Percentiles rank a stretch among this genome's conserved stretches.
Conservation (phyloP, 441 rosid genomes). For the Erodium trifolium region DNA sequence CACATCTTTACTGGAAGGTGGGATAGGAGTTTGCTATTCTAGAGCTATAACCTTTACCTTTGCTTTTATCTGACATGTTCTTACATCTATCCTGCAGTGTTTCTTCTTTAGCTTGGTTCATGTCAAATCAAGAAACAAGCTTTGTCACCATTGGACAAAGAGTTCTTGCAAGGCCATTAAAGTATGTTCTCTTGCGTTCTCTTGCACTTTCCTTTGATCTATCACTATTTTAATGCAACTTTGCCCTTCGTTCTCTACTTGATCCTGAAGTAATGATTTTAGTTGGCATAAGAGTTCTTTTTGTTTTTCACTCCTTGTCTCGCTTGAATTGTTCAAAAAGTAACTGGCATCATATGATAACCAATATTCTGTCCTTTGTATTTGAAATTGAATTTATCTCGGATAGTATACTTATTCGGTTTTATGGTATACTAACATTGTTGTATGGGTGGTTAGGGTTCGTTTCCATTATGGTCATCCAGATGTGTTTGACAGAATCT, state of each 20-base stretch:
- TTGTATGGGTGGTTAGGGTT: slow-evolving; percentile 17
- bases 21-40: neutral
- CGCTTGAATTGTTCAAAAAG: neutral
- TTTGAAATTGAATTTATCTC: neutral
- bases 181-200: slow-evolving; percentile 40
- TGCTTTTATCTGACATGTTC: neutral
- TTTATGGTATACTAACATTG: neutral
- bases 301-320: too few relatives aligned
- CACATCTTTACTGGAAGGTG: slow-evolving; percentile 96
- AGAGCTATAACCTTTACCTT: slow-evolving; percentile 1
- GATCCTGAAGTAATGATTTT: neutral
- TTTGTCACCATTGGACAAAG: slow-evolving; percentile 93
- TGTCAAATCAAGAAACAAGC: slow-evolving; percentile 95
- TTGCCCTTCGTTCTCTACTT: neutral
- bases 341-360: neutral
- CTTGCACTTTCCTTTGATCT: slow-evolving; percentile 10
- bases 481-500: slow-evolving; percentile 17
- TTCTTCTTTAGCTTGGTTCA: slow-evolving; percentile 94
- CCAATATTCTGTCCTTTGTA: neutral
- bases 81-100: slow-evolving; percentile 45
- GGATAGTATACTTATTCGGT: neutral
- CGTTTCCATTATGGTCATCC: too few relatives aligned
- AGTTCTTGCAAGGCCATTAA: slow-evolving; percentile 88
- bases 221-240: neutral
- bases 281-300: too few relatives aligned